Evolutionary conservation across 495 filamentous ascomycete genomes (phyloP).

Genomic region (Letharia lupina): DNA sequence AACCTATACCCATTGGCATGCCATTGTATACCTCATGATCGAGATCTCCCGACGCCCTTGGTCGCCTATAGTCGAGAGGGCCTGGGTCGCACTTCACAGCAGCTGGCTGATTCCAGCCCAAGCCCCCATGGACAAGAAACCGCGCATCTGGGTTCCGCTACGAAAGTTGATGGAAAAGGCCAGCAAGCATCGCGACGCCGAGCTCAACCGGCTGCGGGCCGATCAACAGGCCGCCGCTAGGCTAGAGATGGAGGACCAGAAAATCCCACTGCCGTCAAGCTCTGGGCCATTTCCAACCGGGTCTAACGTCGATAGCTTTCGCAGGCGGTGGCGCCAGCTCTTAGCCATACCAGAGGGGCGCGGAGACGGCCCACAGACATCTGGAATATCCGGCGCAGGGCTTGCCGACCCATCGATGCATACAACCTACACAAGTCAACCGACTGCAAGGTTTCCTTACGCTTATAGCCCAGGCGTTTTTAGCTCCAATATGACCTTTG

Average conservation of each 20-base stretch:
- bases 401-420: constrained; percentile 6
- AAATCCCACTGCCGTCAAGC: constrained; percentile 7
- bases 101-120: constrained; percentile 1
- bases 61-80: constrained; percentile 7
- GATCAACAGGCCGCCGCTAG: constrained; percentile 8
- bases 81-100: constrained; percentile 4
- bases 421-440: constrained; percentile 1
- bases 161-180: constrained; percentile 10
- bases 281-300: constrained; percentile 2
- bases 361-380: neutral
- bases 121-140: neutral
- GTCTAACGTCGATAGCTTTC: constrained; percentile 1
- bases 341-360: neutral
- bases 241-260: constrained; percentile 3
- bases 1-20: constrained; percentile 76
- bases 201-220: constrained; percentile 10
- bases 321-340: constrained; percentile 8
- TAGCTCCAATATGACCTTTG: neutral
- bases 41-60: constrained; percentile 11
- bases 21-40: constrained; percentile 46
- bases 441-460: neutral
- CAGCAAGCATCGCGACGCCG: constrained; percentile 10
- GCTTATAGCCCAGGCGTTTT: constrained; percentile 4
- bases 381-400: neutral
- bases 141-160: constrained; percentile 1